A percentile compares a stretch with the other conserved stretches of the same genome.
Evolutionary conservation across 2,329 filamentous ascomycete species (phyloP).

Genomic region (Rhexocercosporidium sp.): DNA sequence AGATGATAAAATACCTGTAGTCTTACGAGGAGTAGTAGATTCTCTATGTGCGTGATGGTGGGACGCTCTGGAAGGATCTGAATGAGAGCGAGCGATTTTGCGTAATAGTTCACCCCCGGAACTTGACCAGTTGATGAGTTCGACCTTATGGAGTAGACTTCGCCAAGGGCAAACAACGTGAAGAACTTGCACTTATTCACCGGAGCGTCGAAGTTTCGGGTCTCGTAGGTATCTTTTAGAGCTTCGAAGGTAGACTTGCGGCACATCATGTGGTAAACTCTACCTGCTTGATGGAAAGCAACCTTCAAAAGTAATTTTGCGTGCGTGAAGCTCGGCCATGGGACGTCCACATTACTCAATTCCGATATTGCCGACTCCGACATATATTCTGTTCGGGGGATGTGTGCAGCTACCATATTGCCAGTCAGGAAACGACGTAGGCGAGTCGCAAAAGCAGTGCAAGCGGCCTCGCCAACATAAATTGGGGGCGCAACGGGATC

Average conservation of each 20-base stretch:
- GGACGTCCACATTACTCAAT: conserved; percentile 41
- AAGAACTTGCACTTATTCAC: conserved; percentile 49
- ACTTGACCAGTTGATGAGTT: conserved; percentile 43
- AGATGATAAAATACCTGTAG: background rate
- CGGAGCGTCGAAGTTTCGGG: conserved; percentile 42
- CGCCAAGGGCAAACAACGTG: conserved; percentile 52
- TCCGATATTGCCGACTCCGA: conserved; percentile 13
- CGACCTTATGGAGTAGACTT: conserved; percentile 51
- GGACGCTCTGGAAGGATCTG: conserved; percentile 50
- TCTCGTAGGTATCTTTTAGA: conserved; percentile 47
- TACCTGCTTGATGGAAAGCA: conserved; percentile 48
- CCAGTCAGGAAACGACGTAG: conserved; percentile 42
- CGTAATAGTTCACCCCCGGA: conserved; percentile 52
- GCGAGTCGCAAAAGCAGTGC: conserved; percentile 46
- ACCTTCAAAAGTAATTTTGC: conserved; percentile 48
- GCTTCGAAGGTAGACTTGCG: conserved; percentile 45
- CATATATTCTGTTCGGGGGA: conserved; percentile 43
- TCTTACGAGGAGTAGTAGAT: conserved; percentile 50
- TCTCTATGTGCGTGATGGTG: conserved; percentile 50
- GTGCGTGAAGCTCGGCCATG: conserved; percentile 48
- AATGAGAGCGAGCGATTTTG: conserved; percentile 46
- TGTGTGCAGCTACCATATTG: conserved; percentile 37
- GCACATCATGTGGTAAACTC: conserved; percentile 50
- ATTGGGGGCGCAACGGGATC: conserved; percentile 43
- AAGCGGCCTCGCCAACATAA: conserved; percentile 45